Conservation (phyloP, 345 rosid genomes). For the Populus euphratica region DNA sequence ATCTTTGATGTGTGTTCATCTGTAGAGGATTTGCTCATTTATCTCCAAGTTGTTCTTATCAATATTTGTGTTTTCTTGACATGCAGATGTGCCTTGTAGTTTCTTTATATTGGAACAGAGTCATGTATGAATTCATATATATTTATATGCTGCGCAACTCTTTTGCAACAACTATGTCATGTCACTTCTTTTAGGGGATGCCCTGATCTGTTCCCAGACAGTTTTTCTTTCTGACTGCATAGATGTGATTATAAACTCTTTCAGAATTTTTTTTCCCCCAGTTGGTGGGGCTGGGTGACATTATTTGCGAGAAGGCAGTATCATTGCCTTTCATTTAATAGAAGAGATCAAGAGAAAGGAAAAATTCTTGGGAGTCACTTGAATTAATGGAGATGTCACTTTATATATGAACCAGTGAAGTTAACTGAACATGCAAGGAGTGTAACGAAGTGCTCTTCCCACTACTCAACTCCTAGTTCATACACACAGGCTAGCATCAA, state of each 20-base stretch:
- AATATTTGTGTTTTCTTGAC: constrained; percentile 1
- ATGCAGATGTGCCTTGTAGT: not conserved
- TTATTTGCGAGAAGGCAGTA: not conserved
- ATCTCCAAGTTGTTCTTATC: not conserved
- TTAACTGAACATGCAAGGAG: not conserved
- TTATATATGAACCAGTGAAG: not conserved
- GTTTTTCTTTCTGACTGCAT: not conserved
- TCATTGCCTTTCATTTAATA: not conserved
- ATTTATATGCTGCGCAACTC: not conserved
- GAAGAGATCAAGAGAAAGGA: not conserved
- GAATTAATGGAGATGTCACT: not conserved
- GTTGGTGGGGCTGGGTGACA: not conserved
- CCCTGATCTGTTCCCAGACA: not conserved
- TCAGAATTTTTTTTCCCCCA: too few species aligned
- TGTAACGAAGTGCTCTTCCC: not conserved
- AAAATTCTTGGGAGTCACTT: not conserved
- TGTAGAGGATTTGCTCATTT: not conserved
- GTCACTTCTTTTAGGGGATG: not conserved
- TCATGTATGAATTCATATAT: not conserved
- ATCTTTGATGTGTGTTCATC: constrained; percentile 1
- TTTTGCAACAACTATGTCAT: not conserved
- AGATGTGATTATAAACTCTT: not conserved
- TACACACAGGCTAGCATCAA: too few species aligned
- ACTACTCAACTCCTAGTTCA: not conserved
- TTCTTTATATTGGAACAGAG: not conserved